Percentiles rank a stretch among this genome's conserved stretches.
These are phyloP conservation scores for Aechmea fasciata DNA, from an alignment of 176 grass and related monocot genomes.

Conservation along the genomic window DNA sequence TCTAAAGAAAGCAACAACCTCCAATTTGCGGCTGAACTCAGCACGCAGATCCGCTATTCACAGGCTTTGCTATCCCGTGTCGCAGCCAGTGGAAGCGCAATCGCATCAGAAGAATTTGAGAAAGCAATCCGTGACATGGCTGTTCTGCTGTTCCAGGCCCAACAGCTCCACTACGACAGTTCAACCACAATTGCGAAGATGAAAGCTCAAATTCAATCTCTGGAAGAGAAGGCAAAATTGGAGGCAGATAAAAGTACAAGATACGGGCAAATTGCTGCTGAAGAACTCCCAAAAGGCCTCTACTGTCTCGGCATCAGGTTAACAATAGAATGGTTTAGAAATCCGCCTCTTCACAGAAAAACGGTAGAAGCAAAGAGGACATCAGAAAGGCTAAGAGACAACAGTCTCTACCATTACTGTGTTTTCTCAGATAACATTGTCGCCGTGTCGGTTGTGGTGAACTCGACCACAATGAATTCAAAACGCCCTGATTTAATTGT, in stretches of 20 bases:
- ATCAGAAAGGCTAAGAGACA: conserved; percentile 67
- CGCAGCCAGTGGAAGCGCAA: conserved; percentile 26
- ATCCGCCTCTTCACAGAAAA: conserved; percentile 52
- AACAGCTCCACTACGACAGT: conserved; percentile 67
- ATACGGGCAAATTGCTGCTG: conserved; percentile 90
- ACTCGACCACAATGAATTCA: conserved; percentile 80
- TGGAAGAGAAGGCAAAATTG: conserved; percentile 77
- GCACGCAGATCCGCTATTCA: conserved; percentile 35
- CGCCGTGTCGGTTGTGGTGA: conserved; percentile 75
- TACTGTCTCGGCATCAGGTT: conserved; percentile 83
- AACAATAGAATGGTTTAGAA: conserved; percentile 87
- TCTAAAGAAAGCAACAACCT: conserved; percentile 73
- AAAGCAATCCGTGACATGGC: conserved; percentile 71
- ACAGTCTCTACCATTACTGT: conserved; percentile 77
- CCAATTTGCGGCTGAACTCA: conserved; percentile 75
- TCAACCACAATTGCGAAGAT: conserved; percentile 67
- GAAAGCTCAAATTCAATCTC: conserved; percentile 75
- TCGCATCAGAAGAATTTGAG: conserved; percentile 43
- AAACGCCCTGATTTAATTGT: conserved; percentile 63
- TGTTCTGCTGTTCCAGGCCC: conserved; percentile 64
- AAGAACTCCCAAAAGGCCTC: conserved; percentile 90
- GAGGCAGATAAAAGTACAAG: conserved; percentile 84
- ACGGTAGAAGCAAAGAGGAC: conserved; percentile 35
- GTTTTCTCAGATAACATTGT: conserved; percentile 97
- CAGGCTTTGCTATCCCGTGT: conserved; percentile 55